These are phyloP conservation scores for Fraxinus velutina DNA, from an alignment of 305 asterid species.

Conservation along the genomic window DNA sequence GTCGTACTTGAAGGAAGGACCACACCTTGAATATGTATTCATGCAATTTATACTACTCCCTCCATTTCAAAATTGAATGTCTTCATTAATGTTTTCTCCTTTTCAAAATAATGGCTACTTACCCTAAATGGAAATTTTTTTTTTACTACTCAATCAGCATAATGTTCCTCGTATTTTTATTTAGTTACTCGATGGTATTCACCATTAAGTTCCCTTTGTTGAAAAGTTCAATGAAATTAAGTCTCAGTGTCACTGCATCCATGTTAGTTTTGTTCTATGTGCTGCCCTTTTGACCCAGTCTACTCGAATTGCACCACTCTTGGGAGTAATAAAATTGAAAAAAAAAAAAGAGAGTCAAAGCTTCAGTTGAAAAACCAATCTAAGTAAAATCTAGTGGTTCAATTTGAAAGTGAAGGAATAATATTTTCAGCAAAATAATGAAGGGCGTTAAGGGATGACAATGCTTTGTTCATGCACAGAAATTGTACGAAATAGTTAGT, in stretches of 20 bases:
- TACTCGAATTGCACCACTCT: neutral
- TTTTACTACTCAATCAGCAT: conserved; percentile 17
- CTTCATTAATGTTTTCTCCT: neutral
- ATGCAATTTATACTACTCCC: neutral
- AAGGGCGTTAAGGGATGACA: neutral
- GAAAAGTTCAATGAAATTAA: neutral
- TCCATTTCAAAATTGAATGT: neutral
- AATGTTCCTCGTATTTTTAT: neutral
- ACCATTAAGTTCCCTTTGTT: neutral
- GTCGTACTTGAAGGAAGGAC: neutral
- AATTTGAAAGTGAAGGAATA: neutral
- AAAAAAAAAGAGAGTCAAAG: neutral
- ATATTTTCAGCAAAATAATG: neutral
- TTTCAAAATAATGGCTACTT: neutral
- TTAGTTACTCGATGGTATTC: neutral
- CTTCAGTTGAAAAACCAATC: neutral
- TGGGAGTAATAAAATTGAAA: neutral
- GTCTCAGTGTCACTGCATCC: neutral
- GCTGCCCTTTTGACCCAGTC: neutral
- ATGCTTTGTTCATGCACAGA: neutral
- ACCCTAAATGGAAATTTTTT: neutral
- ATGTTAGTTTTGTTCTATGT: neutral
- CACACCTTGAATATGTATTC: neutral
- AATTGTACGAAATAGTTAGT: neutral
- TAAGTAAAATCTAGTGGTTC: neutral